Base-by-base conservation (phyloP, 148 eudicot species). In the Linanthus parryae region DNA sequence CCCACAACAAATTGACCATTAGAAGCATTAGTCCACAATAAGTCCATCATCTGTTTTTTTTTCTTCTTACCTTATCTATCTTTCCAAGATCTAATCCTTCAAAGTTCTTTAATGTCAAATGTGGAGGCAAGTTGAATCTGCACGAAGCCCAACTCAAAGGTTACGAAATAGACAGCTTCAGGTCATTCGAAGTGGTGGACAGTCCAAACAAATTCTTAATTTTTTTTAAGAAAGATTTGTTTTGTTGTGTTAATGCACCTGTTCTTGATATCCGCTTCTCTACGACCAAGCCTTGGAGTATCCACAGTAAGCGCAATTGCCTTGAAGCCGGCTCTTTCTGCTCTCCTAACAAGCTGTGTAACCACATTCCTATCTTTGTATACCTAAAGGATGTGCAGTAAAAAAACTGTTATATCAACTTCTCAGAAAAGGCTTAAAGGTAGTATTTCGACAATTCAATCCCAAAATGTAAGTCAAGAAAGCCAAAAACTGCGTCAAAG, bases 181-280 rank as follows among this genome's bases (percentile, higher is more conserved):
- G n/a, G n/a, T n/a, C n/a, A n/a, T n/a, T n/a, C n/a, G n/a, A n/a
- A n/a, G n/a, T n/a, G n/a, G n/a, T n/a, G n/a, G n/a, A n/a, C n/a
- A n/a, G n/a, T n/a, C n/a, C 1, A 23, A 24, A 30, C 3, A 8
- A 53, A 37, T 24, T 24, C 9, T 1, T 22, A 27, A 8, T 15
- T 5, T 36, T 23, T 53, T 14, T 24, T 31, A 31, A 31, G 5
- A 4, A 4, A 24, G 5, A 8, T 36, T 38, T 25, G 11, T 1
- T 10, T 19, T 4, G 4, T 5, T 15, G 14, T 40, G 15, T 20
- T 35, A 48, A 10, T 66, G 41, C 50, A 83, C 96, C 96, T 92
- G 73, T 92, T 92, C 75, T 82, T 92, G 12, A 92, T 87, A 75
- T 92, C 96, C 58, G 96, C 84, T 69, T 92, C 99, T 51, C 99